Conservation (phyloP, 371 early-diverging fungal species). For the Chytridium lagenaria region DNA sequence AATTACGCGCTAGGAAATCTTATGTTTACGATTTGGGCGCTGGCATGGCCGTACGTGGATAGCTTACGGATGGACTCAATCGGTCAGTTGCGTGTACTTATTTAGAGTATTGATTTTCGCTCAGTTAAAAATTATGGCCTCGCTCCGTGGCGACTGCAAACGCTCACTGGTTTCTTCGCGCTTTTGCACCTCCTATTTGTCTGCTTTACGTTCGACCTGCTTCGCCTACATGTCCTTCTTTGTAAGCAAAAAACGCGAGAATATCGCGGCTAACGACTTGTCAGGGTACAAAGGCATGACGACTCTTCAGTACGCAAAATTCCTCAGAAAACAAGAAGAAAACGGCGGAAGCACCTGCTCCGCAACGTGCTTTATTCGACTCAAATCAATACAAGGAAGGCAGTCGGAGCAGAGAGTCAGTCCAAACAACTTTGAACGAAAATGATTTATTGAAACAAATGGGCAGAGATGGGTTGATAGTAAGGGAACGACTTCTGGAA, state of each 20-base stretch:
- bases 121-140: too few relatives aligned
- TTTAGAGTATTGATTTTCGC: background rate
- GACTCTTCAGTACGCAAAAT: constrained; percentile 41
- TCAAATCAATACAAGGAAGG: background rate
- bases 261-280: too few relatives aligned
- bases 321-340: constrained; percentile 7
- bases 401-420: background rate
- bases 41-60: background rate
- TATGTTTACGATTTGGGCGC: background rate
- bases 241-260: too few relatives aligned
- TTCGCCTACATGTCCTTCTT: constrained; percentile 41
- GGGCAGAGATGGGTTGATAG: background rate
- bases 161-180: constrained; percentile 2
- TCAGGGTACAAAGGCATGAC: constrained; percentile 43
- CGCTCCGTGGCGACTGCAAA: too few relatives aligned
- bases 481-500: background rate
- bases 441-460: background rate
- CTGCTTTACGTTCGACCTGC: constrained; percentile 34
- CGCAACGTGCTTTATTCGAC: background rate
- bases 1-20: background rate
- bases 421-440: background rate
- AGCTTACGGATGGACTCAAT: background rate
- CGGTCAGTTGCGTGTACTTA: background rate
- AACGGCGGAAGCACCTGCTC: background rate
- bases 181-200: constrained; percentile 18